phyloP scores from a whole-genome alignment of 768 basidiomycete species.

The Rhizopogon sp. region DNA sequence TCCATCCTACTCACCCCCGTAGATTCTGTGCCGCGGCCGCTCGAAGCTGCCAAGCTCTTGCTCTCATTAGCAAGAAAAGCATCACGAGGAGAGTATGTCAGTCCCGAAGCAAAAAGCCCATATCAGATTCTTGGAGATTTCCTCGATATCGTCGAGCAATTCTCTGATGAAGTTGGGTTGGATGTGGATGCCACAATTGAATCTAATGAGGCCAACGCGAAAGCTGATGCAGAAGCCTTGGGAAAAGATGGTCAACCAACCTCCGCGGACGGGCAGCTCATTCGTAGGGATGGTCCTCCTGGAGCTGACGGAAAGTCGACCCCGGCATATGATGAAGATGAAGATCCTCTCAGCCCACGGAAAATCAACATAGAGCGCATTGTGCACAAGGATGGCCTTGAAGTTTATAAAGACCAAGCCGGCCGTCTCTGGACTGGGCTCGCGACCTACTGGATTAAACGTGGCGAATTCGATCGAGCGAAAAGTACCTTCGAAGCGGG shows the following conservation, averaged over 20 bases:
- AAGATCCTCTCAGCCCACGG: slow-evolving; percentile 64
- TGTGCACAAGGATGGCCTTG: slow-evolving; percentile 80
- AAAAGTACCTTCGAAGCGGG: slow-evolving; percentile 87
- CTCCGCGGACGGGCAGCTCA: slow-evolving; percentile 54
- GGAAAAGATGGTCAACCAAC: slow-evolving; percentile 28
- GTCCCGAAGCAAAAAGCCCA: slow-evolving; percentile 90
- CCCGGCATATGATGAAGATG: slow-evolving; percentile 69
- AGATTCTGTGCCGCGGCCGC: slow-evolving; percentile 66
- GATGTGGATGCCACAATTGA: slow-evolving; percentile 69
- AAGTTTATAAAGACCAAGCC: slow-evolving; percentile 92
- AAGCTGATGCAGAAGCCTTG: slow-evolving; percentile 40
- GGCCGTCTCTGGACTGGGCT: slow-evolving; percentile 94
- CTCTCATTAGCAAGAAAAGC: slow-evolving; percentile 83
- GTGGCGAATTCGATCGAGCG: slow-evolving; percentile 90
- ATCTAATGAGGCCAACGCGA: slow-evolving; percentile 46
- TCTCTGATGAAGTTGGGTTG: slow-evolving; percentile 89
- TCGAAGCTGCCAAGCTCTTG: slow-evolving; percentile 91
- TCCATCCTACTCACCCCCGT: slow-evolving; percentile 55
- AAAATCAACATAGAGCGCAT: slow-evolving; percentile 86
- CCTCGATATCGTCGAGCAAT: slow-evolving; percentile 86
- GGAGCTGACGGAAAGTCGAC: slow-evolving; percentile 45
- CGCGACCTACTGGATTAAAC: slow-evolving; percentile 98
- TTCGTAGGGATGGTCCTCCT: slow-evolving; percentile 68
- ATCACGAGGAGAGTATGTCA: slow-evolving; percentile 73
- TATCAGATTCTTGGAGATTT: slow-evolving; percentile 93